Conservation (phyloP, 768 basidiomycete genomes). For the Termitomyces sp. region DNA sequence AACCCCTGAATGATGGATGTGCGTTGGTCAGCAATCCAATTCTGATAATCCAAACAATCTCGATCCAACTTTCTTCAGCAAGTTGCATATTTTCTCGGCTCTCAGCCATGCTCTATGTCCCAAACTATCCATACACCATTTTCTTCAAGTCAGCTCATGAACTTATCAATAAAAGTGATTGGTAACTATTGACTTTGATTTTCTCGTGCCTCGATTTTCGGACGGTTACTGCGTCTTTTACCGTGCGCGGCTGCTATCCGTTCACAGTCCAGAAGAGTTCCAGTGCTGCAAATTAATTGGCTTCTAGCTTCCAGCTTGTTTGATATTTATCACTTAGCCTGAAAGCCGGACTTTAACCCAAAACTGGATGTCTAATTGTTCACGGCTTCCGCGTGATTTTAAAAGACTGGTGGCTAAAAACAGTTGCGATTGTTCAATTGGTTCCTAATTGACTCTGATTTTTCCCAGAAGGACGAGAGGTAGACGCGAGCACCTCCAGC, state of each 20-base stretch:
- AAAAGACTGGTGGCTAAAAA: neutral
- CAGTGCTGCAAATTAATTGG: neutral
- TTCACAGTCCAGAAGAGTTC: neutral
- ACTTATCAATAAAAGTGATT: neutral
- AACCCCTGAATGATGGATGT: slow-evolving; percentile 3
- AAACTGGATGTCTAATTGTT: neutral
- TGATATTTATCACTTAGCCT: neutral
- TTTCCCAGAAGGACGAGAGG: neutral
- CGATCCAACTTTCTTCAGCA: neutral
- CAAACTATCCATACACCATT: neutral
- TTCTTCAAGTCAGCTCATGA: neutral
- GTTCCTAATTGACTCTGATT: neutral
- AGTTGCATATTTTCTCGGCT: neutral
- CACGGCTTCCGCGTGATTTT: slow-evolving; percentile 1
- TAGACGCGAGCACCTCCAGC: no score
- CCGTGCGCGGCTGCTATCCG: neutral
- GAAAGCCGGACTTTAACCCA: neutral
- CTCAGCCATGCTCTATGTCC: no score
- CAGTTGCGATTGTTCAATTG: neutral
- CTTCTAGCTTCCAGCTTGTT: neutral
- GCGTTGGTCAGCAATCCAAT: slow-evolving; percentile 2
- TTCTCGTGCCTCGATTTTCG: neutral
- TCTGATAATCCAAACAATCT: neutral
- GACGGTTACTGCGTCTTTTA: neutral
- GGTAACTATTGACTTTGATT: neutral